phyloP scores from a whole-genome alignment of 1,139 yeast genomes.

The Ashbya aceris region DNA sequence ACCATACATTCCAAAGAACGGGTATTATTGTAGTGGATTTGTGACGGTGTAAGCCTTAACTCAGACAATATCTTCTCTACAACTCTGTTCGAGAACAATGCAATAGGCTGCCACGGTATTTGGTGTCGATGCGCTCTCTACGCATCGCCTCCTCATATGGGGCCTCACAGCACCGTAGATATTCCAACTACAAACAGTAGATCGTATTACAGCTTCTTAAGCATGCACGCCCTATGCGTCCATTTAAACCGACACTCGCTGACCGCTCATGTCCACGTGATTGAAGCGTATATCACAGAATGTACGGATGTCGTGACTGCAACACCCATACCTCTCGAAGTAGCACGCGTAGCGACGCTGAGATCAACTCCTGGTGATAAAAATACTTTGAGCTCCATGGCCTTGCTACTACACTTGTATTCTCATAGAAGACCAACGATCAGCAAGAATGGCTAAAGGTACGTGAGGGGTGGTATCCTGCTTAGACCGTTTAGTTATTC shows the following conservation, averaged over 20 bases:
- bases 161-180: conserved; percentile 1
- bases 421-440: background rate
- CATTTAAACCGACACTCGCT: too few relatives aligned
- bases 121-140: conserved; percentile 1
- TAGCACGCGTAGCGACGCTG: too few relatives aligned
- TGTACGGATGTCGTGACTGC: background rate
- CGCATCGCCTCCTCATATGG: conserved; percentile 1
- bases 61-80: conserved; percentile 31
- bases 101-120: background rate
- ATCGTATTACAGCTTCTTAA: too few relatives aligned
- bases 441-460: conserved; percentile 33
- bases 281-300: too few relatives aligned
- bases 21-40: conserved; percentile 31
- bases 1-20: conserved; percentile 29
- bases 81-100: conserved; percentile 28
- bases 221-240: too few relatives aligned
- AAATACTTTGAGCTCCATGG: too few relatives aligned
- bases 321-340: background rate
- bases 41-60: conserved; percentile 18
- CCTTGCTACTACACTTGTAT: too few relatives aligned
- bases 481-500: conserved; percentile 32
- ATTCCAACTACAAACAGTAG: background rate
- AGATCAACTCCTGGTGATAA: too few relatives aligned
- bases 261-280: background rate
- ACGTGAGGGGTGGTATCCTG: conserved; percentile 34